phyloP scores from a whole-genome alignment of 345 rosid species.

The Iberis pinnata region DNA sequence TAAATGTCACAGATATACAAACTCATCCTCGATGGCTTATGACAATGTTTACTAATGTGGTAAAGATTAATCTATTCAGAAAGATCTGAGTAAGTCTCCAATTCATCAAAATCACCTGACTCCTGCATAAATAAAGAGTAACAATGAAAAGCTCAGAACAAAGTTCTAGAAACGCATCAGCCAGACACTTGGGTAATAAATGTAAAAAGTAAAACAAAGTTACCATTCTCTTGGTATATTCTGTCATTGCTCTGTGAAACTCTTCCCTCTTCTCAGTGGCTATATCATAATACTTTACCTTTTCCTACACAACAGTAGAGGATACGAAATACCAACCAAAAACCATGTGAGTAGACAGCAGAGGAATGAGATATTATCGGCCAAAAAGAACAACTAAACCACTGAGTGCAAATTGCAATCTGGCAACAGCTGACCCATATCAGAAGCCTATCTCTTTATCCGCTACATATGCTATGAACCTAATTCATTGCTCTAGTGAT shows the following conservation, averaged over 20 bases:
- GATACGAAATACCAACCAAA: neutral
- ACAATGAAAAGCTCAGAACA: conserved; percentile 7
- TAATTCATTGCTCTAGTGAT: neutral
- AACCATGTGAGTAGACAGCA: conserved; percentile 1
- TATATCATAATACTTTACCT: conserved; percentile 84
- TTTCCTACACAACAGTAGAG: conserved; percentile 46
- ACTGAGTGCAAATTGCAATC: neutral
- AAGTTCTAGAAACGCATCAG: neutral
- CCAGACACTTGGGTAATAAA: neutral
- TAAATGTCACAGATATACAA: conserved; percentile 18
- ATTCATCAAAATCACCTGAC: conserved; percentile 52
- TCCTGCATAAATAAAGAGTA: conserved; percentile 42
- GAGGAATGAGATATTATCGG: neutral
- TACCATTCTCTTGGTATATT: conserved; percentile 66
- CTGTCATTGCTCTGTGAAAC: conserved; percentile 68
- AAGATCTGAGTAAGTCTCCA: conserved; percentile 57
- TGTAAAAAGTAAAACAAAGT: neutral
- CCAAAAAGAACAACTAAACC: neutral
- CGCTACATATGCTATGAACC: neutral
- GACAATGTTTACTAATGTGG: conserved; percentile 21
- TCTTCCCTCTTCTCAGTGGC: conserved; percentile 86
- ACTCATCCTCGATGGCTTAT: conserved; percentile 7
- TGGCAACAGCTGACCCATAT: neutral
- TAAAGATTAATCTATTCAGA: conserved; percentile 37
- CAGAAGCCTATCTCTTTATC: conserved; percentile 1